Base-by-base conservation (phyloP, 352 stramenopile species). In the Pythium periplocum region DNA sequence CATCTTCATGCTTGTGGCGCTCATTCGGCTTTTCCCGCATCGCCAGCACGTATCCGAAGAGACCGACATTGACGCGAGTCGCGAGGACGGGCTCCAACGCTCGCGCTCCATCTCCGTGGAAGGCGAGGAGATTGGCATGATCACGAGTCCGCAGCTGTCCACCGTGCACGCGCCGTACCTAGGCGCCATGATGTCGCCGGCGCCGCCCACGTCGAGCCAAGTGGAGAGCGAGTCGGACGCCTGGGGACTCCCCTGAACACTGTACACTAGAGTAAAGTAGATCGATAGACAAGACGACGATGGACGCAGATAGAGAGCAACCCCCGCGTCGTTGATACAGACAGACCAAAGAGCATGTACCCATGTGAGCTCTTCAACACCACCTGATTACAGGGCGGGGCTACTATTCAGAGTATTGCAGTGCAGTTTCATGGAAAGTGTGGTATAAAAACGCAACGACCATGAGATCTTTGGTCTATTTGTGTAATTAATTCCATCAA, bases 1-100 rank as follows among this genome's bases (percentile, higher is more conserved):
- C 5, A 44, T 77, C 12, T 32, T 62, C 4, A 63, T 75, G 26
- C 51, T 68, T 45, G 76, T 72, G 42, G 59, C 40, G 10, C 57
- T 61, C 54, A 48, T 62, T 34, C 48, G 43, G 2, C 39, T 66
- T n/a, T 55, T 48, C 33, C 48, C 49, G 9, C 48, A 66, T 41
- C 52, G 48, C 26, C 38, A 42, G 7, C 38, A 8, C 7, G 38
- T 42, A 42, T 12, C 38, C 12, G 7, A 42, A 42, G 38, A 12
- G 12, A 8, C 38, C 7, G 12, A 12, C 38, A 42, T 12, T 12
- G 7, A 42, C 38, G 7, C 38, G 17, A 26, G 17, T 26, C 17
- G 17, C 17, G 17, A 26, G 17, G 17, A 26, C 17, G 17, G 17
- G 17, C 17, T 26, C 17, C 17, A 26, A 0, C 17, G 17, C 17